Evolutionary conservation across 2,329 filamentous ascomycete genomes (phyloP).

Genomic region (Trichophyton benhamiae): DNA sequence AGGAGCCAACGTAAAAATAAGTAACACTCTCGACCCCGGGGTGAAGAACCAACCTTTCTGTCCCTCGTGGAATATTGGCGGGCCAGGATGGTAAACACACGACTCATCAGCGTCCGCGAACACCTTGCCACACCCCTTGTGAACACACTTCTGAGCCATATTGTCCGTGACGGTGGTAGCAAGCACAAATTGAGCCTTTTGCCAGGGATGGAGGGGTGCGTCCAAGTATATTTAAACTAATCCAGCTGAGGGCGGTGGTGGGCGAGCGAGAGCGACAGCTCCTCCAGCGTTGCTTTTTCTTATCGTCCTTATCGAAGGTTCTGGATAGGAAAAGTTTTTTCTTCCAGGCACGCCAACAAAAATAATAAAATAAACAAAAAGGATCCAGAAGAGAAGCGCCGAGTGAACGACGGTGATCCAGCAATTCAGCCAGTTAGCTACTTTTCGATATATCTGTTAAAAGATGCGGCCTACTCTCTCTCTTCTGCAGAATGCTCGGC

Average conservation of each 20-base stretch:
- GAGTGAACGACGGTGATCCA: not conserved
- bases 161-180: not conserved
- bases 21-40: not conserved
- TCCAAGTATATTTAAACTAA: too few species aligned
- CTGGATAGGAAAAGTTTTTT: slow-evolving; percentile 8
- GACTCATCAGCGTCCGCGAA: slow-evolving; percentile 72
- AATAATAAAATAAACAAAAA: not conserved
- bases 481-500: slow-evolving; percentile 26
- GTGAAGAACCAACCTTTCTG: slow-evolving; percentile 65
- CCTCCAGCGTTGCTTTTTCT: not conserved
- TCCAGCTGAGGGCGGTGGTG: not conserved
- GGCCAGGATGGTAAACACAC: slow-evolving; percentile 85
- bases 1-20: not conserved
- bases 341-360: not conserved
- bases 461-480: slow-evolving; percentile 15
- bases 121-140: slow-evolving; percentile 85
- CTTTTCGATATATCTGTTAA: not conserved
- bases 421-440: not conserved
- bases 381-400: not conserved
- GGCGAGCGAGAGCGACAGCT: not conserved
- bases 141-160: slow-evolving; percentile 63
- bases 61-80: slow-evolving; percentile 91
- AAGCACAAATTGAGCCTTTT: not conserved
- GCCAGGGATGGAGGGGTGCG: not conserved
- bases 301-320: slow-evolving; percentile 12